phyloP scores from a whole-genome alignment of 176 grass and related monocot genomes.

The Paspalum vaginatum region DNA sequence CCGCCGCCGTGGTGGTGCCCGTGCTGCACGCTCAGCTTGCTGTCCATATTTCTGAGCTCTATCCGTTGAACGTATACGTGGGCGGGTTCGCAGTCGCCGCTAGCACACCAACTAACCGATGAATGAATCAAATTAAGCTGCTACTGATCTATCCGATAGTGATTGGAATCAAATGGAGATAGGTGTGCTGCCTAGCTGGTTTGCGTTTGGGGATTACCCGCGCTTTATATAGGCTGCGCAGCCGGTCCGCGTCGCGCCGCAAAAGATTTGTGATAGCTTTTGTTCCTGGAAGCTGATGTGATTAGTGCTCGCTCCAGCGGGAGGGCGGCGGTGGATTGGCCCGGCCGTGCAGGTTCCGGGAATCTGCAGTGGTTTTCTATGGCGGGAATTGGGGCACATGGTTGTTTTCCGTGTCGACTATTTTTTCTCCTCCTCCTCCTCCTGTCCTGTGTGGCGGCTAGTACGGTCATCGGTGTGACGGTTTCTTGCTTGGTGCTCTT shows the following conservation, averaged over 20 bases:
- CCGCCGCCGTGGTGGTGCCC: conserved; percentile 34
- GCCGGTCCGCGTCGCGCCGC: background rate
- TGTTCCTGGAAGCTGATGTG: background rate
- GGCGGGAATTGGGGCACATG: conserved; percentile 34
- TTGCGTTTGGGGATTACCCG: background rate
- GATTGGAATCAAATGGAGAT: background rate
- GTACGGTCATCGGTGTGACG: conserved; percentile 42
- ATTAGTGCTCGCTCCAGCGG: conserved; percentile 3
- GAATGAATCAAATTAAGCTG: background rate
- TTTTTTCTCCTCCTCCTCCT: background rate
- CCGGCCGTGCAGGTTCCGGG: conserved; percentile 36
- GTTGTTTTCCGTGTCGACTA: background rate
- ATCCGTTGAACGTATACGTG: background rate
- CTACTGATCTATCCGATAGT: background rate
- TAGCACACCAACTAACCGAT: background rate
- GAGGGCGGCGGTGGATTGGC: background rate
- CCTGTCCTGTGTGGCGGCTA: background rate
- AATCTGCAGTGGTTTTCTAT: conserved; percentile 31
- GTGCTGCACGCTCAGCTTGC: conserved; percentile 53
- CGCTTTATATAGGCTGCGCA: conserved; percentile 44
- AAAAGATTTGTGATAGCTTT: conserved; percentile 27
- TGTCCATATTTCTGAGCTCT: conserved; percentile 36
- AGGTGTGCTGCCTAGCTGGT: background rate
- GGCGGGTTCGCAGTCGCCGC: background rate
- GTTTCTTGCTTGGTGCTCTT: conserved; percentile 8